Conservation (phyloP, 345 rosid genomes). For the Ceriops zippeliana region DNA sequence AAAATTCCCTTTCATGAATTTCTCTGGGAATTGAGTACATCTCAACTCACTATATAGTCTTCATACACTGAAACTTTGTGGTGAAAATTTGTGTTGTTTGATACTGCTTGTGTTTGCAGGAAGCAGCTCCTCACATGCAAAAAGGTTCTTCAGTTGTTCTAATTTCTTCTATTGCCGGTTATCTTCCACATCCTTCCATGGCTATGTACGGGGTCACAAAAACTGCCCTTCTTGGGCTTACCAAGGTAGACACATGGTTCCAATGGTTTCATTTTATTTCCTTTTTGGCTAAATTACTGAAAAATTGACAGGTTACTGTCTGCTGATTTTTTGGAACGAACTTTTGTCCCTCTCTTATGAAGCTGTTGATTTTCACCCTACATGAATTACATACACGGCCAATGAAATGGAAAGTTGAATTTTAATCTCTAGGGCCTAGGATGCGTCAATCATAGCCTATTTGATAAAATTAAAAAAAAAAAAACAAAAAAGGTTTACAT, state of each 20-base stretch:
- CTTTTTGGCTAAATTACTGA: not conserved
- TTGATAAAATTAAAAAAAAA: too few species aligned
- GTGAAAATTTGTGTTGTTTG: not conserved
- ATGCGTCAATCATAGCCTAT: too few species aligned
- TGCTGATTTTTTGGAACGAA: not conserved
- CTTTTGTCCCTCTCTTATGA: too few species aligned
- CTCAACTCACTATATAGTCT: not conserved
- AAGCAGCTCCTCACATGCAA: constrained; percentile 66
- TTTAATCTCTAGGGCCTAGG: too few species aligned
- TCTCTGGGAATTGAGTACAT: too few species aligned
- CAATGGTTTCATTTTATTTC: not conserved
- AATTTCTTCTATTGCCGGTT: constrained; percentile 72
- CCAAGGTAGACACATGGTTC: constrained; percentile 48
- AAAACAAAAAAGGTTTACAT: too few species aligned
- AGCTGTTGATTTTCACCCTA: too few species aligned
- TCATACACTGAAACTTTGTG: not conserved
- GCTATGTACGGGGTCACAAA: constrained; percentile 94
- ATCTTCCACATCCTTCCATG: constrained; percentile 54
- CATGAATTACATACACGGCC: too few species aligned
- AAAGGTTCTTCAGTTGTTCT: constrained; percentile 77
- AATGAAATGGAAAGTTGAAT: too few species aligned
- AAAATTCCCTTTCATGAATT: too few species aligned
- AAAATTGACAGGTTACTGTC: not conserved
- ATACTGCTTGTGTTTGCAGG: constrained; percentile 35
- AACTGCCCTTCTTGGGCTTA: constrained; percentile 86